Evolutionary conservation across 371 early-diverging fungal genomes (phyloP).

Genomic region (Blastocladiella emersonii): DNA sequence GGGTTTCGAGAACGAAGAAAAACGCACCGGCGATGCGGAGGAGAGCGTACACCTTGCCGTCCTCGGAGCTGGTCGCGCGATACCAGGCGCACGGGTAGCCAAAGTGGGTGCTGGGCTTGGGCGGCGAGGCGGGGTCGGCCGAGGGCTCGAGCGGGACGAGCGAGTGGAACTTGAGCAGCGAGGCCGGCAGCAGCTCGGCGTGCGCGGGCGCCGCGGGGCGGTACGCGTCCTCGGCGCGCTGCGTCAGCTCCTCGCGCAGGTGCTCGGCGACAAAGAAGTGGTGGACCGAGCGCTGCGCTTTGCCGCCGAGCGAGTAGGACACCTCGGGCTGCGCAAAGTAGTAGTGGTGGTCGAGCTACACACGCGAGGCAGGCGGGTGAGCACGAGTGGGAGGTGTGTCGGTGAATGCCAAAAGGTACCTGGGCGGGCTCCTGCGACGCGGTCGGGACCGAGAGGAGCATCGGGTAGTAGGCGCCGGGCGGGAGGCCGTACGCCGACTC

Average conservation of each 20-base stretch:
- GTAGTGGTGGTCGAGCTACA: not conserved
- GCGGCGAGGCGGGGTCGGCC: constrained; percentile 21
- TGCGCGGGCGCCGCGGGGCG: not conserved
- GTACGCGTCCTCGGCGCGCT: constrained; percentile 40
- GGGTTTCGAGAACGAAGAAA: not conserved
- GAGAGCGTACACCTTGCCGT: constrained; percentile 69
- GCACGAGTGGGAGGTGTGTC: too few relatives aligned
- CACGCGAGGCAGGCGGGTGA: too few relatives aligned
- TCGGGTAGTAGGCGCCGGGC: not conserved
- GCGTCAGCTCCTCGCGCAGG: constrained; percentile 58
- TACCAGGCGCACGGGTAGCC: constrained; percentile 65
- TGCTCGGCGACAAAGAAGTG: constrained; percentile 69
- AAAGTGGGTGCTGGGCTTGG: constrained; percentile 30
- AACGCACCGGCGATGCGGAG: constrained; percentile 59
- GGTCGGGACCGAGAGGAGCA: not conserved
- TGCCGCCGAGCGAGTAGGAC: too few relatives aligned
- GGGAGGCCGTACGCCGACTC: too few relatives aligned
- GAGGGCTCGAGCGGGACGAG: constrained; percentile 56
- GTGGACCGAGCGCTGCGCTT: constrained; percentile 48
- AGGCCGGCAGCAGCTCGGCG: constrained; percentile 43
- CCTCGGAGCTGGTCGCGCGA: constrained; percentile 63
- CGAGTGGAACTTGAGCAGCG: constrained; percentile 67
- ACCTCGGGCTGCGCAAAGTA: not conserved
- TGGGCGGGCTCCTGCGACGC: not conserved
- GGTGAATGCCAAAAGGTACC: too few relatives aligned